Evolutionary conservation across 495 filamentous ascomycete species (phyloP), one percentile per base, ranked within the genome.

Genomic region (Letharia columbiana): DNA sequence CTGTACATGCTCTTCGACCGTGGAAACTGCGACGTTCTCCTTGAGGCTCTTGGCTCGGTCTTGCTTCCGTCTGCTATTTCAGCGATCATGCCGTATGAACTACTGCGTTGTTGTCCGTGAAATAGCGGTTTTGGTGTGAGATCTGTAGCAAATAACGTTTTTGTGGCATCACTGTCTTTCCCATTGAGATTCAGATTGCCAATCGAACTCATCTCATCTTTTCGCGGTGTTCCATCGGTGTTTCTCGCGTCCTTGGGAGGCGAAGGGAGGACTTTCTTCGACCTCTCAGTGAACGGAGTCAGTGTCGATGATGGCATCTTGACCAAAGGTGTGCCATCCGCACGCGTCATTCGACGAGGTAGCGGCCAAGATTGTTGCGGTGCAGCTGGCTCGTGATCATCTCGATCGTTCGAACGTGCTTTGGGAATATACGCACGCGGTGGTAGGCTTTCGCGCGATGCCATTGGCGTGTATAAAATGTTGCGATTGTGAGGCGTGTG

Each of bases 381-480:
- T 28, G 62, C 28, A 33, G 41, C 37, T 31, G 62, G 41, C 18
- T 67, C 37, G 17, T 59, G 44, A n/a, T 67, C 61, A 31, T 47
- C 42, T 49, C 61, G 52, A 33, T 65, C 28, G 4, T 33, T 54
- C 42, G 33, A 28, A 12, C 28, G 37, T n/a, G 59, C 50, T 64
- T 65, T 68, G 15, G 56, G 44, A 18, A 45, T 39, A n/a, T 35
- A 39, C 15, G 54, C 56, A n/a, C 60, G 66, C 33, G 56, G 59
- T 35, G 71, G 44, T 9, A 81, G 66, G 63, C 71, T 75, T 41
- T 81, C 78, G 13, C 74, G 71, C 13, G 80, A 82, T 17, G 75
- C 66, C n/a, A 79, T 61, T 52, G 78, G 71, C 20, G 77, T 78
- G 74, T 78, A 82, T 76, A 65, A 69, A 28, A 75, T 57, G 20